Percentiles rank a stretch among this genome's conserved stretches.
Evolutionary conservation across 1,139 yeast species (phyloP).

Genomic region (Saccharomyces hybrid): DNA sequence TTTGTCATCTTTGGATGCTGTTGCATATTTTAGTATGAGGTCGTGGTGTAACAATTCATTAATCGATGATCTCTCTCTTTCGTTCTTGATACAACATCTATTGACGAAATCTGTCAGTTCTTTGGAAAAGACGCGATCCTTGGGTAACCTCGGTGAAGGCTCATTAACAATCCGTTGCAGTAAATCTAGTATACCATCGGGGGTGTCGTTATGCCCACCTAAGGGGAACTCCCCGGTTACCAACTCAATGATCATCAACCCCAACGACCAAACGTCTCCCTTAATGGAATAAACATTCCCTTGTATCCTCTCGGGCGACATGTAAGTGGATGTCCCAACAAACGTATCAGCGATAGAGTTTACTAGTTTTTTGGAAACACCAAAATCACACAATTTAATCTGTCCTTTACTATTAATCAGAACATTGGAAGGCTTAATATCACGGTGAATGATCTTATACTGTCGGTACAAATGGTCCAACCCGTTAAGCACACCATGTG

Average conservation of each 20-base stretch:
- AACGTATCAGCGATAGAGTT: slow-evolving; percentile 93
- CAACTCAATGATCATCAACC: slow-evolving; percentile 78
- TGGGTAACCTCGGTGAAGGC: slow-evolving; percentile 68
- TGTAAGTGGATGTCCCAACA: slow-evolving; percentile 94
- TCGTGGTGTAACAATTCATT: slow-evolving; percentile 43
- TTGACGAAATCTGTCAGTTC: slow-evolving; percentile 58
- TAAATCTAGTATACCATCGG: slow-evolving; percentile 82
- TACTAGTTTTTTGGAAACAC: slow-evolving; percentile 83
- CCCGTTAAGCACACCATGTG: slow-evolving; percentile 73
- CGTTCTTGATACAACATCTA: slow-evolving; percentile 59
- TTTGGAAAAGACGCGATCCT: slow-evolving; percentile 4
- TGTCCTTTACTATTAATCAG: slow-evolving; percentile 71
- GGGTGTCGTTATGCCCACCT: slow-evolving; percentile 48
- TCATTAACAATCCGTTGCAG: slow-evolving; percentile 90
- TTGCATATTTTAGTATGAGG: slow-evolving; percentile 24
- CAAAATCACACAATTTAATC: slow-evolving; percentile 84
- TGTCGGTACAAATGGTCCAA: slow-evolving; percentile 69
- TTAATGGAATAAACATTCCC: slow-evolving; percentile 88
- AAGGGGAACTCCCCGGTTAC: slow-evolving; percentile 75
- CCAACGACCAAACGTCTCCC: slow-evolving; percentile 95
- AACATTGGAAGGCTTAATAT: slow-evolving; percentile 86
- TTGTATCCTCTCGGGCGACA: slow-evolving; percentile 96
- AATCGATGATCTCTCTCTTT: slow-evolving; percentile 54
- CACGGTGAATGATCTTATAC: slow-evolving; percentile 86
- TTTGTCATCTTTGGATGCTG: slow-evolving; percentile 20